Percentiles rank a stretch among this genome's conserved stretches.
phyloP scores from a whole-genome alignment of 148 eudicot species.

The Rhododendron ovatum region DNA sequence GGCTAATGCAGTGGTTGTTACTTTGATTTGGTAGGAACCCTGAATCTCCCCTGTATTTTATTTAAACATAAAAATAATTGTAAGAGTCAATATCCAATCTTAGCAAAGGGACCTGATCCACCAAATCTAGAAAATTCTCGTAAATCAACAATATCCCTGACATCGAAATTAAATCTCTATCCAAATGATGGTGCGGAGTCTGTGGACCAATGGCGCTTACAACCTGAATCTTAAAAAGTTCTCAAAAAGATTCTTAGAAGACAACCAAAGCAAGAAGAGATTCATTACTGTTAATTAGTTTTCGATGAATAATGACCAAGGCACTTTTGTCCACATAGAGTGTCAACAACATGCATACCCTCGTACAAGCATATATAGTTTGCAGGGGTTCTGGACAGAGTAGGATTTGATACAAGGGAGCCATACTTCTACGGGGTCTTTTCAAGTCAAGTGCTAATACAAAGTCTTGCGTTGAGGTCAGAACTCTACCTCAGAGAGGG shows the following conservation, averaged over 20 bases:
- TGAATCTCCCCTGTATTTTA: slow-evolving; percentile 74
- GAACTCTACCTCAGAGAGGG: neutral
- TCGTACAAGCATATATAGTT: neutral
- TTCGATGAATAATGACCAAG: neutral
- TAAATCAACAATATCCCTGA: neutral
- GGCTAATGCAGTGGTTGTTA: slow-evolving; percentile 88
- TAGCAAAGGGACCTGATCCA: neutral
- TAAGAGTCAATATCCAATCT: neutral
- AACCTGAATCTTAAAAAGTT: neutral
- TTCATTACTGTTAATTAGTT: neutral
- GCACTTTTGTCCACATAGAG: neutral
- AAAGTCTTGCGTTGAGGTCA: neutral
- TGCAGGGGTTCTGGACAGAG: neutral
- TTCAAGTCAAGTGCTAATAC: neutral
- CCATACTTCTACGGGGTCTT: neutral
- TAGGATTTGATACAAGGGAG: neutral
- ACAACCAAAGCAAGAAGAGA: neutral
- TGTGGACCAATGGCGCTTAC: neutral
- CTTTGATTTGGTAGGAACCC: slow-evolving; percentile 92
- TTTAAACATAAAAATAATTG: neutral
- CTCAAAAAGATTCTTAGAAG: neutral
- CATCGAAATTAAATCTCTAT: neutral
- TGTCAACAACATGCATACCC: neutral
- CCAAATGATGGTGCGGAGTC: neutral
- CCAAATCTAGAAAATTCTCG: neutral